Base-by-base conservation (phyloP, 768 basidiomycete species). In the Mycena galopus region DNA sequence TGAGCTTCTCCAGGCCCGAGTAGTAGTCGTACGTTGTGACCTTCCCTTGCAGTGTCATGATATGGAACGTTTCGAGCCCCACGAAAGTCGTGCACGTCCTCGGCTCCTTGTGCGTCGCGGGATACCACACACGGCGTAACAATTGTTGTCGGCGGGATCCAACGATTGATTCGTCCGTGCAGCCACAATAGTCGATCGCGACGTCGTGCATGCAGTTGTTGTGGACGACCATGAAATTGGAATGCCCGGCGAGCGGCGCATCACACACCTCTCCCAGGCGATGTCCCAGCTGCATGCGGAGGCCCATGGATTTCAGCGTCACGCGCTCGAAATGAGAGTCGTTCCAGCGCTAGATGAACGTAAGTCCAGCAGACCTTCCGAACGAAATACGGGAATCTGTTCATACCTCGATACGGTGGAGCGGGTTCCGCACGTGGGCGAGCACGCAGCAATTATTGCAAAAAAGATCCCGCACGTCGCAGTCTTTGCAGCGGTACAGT, bases 1-100 rank as follows among this genome's bases (percentile, higher is more conserved):
- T 73, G 23, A 64, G 30, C 16, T 56, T 50, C 14, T 59, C 72
- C 25, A 75, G 47, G 0, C 51, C 21, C 8, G 33, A 29, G 55
- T 75, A 75, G 63, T 69, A 75, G 51, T 75, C 73, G 63, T 65
- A 73, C 8, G 57, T 55, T n/a, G 72, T 64, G 8, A 66, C 44
- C 25, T 74, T 73, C 17, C 69, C 69, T 30, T 74, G 73, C 19
- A 65, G 62, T 3, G 68, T 65, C 17, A 70, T 19, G 4, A 61
- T 69, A 16, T 65, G 62, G 29, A 64, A 72, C 4, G 23, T 21
- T 5, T 65, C 58, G n/a, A 51, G 42, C 42, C 42, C 42, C 9
- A 44, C 42, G 17, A 44, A 44, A 12, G 42, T 44, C 42, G 42
- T 44, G 42, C 50, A 51, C 4, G 58, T 60, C 42, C 27, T 16